Evolutionary conservation across 805 yeast species (phyloP).

Genomic region (Starmerella bacillaris): DNA sequence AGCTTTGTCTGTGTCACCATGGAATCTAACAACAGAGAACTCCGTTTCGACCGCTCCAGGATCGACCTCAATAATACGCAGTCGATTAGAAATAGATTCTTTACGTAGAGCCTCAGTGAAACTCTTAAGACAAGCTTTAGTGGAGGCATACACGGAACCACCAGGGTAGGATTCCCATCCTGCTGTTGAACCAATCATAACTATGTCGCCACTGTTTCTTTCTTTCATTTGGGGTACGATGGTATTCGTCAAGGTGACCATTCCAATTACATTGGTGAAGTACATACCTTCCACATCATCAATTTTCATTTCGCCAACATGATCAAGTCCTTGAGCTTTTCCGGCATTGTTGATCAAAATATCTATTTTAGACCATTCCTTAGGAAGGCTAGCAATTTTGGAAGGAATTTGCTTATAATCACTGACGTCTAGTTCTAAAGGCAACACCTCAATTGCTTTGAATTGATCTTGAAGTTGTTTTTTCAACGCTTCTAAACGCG

Average conservation of each 20-base stretch:
- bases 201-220: conserved; percentile 44
- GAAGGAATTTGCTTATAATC: conserved; percentile 33
- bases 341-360: conserved; percentile 49
- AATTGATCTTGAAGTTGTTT: conserved; percentile 30
- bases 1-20: conserved; percentile 44
- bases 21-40: conserved; percentile 45
- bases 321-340: conserved; percentile 58
- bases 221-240: conserved; percentile 52
- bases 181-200: conserved; percentile 52
- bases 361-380: conserved; percentile 39
- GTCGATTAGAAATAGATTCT: conserved; percentile 51
- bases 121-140: conserved; percentile 43
- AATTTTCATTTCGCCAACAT: conserved; percentile 49
- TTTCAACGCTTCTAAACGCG: conserved; percentile 36
- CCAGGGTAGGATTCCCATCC: conserved; percentile 56
- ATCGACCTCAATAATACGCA: conserved; percentile 55
- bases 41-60: conserved; percentile 74
- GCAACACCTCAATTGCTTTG: conserved; percentile 30
- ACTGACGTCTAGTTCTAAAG: conserved; percentile 40
- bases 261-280: conserved; percentile 72
- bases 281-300: conserved; percentile 59
- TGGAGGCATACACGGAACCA: conserved; percentile 53
- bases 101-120: conserved; percentile 48
- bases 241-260: conserved; percentile 68
- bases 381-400: conserved; percentile 36